These are phyloP conservation scores for Pascua guehoae DNA, from an alignment of 1,284 basidiomycete genomes.

Conservation along the genomic window DNA sequence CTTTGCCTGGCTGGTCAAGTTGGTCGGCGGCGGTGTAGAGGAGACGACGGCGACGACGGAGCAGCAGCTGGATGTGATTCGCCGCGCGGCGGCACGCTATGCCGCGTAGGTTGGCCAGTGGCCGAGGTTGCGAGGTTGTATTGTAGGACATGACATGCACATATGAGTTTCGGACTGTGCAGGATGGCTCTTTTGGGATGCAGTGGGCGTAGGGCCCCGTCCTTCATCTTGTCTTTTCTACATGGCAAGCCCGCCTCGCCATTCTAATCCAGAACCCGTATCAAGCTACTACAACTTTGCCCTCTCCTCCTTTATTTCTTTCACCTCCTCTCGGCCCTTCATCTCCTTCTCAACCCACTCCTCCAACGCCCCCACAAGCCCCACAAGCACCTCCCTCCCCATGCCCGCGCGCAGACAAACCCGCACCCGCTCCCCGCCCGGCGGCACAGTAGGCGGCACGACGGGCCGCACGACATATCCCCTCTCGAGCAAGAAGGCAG, in stretches of 20 bases:
- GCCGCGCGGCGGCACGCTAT: slow-evolving; percentile 16
- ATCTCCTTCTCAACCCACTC: slow-evolving; percentile 29
- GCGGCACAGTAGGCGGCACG: slow-evolving; percentile 47
- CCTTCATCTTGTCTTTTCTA: too few relatives aligned
- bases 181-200: too few relatives aligned
- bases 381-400: slow-evolving; percentile 21
- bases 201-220: too few relatives aligned
- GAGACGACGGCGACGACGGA: slow-evolving; percentile 14
- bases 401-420: slow-evolving; percentile 46
- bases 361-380: slow-evolving; percentile 25
- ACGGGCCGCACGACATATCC: slow-evolving; percentile 47
- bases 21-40: slow-evolving; percentile 14
- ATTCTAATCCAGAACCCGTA: too few relatives aligned
- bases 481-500: slow-evolving; percentile 34
- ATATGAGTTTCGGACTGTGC: too few relatives aligned
- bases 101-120: not conserved
- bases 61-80: slow-evolving; percentile 34
- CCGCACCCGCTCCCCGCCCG: slow-evolving; percentile 43
- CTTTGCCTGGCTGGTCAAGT: slow-evolving; percentile 64
- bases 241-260: too few relatives aligned
- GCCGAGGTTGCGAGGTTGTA: too few relatives aligned
- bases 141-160: too few relatives aligned
- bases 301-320: too few relatives aligned
- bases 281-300: too few relatives aligned
- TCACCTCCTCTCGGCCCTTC: too few relatives aligned